Conservation (phyloP, 2,329 filamentous ascomycete genomes). For the Fusarium beomiforme region DNA sequence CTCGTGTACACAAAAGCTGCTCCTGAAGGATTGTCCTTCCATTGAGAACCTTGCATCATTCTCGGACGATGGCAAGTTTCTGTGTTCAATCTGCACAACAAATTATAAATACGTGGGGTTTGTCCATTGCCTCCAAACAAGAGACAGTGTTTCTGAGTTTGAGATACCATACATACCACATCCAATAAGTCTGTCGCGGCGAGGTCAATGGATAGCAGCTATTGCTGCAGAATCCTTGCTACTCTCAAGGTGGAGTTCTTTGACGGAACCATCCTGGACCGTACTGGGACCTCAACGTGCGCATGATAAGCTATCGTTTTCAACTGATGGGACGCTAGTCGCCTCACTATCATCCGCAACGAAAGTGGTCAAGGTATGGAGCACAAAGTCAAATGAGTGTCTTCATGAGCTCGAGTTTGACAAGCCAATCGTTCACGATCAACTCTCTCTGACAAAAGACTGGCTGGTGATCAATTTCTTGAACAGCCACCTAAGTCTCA, state of each 20-base stretch:
- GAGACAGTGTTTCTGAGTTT: background rate
- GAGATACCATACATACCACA: background rate
- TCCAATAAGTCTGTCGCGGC: fast-evolving
- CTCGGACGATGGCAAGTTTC: background rate
- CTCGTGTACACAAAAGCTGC: background rate
- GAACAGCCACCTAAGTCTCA: too few relatives aligned
- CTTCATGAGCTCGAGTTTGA: background rate
- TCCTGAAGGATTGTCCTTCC: fast-evolving
- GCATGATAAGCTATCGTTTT: fast-evolving
- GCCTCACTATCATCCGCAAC: background rate
- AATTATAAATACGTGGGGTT: background rate
- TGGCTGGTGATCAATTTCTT: background rate
- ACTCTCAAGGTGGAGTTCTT: background rate
- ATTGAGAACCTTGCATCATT: background rate
- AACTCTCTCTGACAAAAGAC: background rate
- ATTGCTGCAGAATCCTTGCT: fast-evolving
- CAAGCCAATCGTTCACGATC: too few relatives aligned
- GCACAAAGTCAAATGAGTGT: background rate
- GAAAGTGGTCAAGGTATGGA: background rate
- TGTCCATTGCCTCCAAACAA: fast-evolving
- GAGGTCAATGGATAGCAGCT: background rate
- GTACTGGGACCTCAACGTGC: background rate
- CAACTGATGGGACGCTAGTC: background rate
- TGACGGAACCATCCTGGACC: fast-evolving
- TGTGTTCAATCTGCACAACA: background rate